phyloP scores from a whole-genome alignment of 306 rosid species.

The Abrus precatorius region DNA sequence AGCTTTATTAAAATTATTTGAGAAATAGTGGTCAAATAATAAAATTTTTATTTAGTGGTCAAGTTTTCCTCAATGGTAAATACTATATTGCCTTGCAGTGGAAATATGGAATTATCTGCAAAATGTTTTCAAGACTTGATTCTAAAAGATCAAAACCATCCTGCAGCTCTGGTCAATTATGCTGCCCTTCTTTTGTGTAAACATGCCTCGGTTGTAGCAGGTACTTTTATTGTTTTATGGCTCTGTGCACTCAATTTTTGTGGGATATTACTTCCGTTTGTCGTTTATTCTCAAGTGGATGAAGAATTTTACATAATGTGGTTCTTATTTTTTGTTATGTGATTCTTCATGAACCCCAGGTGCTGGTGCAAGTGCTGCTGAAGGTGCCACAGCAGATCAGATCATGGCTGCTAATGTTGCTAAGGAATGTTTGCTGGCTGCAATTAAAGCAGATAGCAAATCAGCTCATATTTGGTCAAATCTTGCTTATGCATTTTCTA shows the following conservation, averaged over 20 bases:
- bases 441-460: slow-evolving; percentile 80
- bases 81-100: slow-evolving; percentile 62
- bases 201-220: slow-evolving; percentile 86
- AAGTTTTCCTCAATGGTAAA: background rate
- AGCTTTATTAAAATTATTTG: background rate
- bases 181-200: slow-evolving; percentile 83
- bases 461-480: slow-evolving; percentile 94
- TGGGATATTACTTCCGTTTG: slow-evolving; percentile 25
- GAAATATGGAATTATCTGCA: slow-evolving; percentile 81
- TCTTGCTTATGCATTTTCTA: slow-evolving; percentile 83
- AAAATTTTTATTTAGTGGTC: background rate
- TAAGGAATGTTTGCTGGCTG: slow-evolving; percentile 90
- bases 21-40: background rate
- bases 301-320: slow-evolving; percentile 38
- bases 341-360: slow-evolving; percentile 60
- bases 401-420: slow-evolving; percentile 76
- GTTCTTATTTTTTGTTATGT: slow-evolving; percentile 21
- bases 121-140: slow-evolving; percentile 89
- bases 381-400: slow-evolving; percentile 67
- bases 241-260: slow-evolving; percentile 38
- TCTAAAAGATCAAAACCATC: slow-evolving; percentile 94
- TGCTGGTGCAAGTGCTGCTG: slow-evolving; percentile 89
- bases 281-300: slow-evolving; percentile 29
- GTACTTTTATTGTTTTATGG: slow-evolving; percentile 51
- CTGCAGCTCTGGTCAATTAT: slow-evolving; percentile 90